Percentiles rank a stretch among this genome's conserved stretches.
Evolutionary conservation across 2,329 filamentous ascomycete species (phyloP).

Genomic region (Madurella fahalii): DNA sequence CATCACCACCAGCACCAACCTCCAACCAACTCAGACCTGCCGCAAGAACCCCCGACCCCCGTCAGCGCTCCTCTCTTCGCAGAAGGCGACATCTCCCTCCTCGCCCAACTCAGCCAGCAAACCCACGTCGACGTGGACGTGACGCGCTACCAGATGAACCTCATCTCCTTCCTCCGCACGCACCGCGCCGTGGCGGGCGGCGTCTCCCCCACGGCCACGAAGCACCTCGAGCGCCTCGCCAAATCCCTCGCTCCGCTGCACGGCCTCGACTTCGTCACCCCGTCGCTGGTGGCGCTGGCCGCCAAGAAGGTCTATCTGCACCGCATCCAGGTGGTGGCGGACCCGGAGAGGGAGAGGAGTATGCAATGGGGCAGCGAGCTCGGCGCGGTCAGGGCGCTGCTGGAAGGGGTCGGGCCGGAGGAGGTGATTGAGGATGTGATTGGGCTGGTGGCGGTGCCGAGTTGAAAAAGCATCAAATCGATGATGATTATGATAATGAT

Average conservation of each 20-base stretch:
- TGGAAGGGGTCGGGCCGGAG: slow-evolving; percentile 60
- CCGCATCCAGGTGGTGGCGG: slow-evolving; percentile 63
- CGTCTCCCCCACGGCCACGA: slow-evolving; percentile 72
- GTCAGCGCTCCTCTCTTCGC: slow-evolving; percentile 22
- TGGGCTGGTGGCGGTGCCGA: slow-evolving; percentile 51
- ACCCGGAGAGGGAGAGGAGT: slow-evolving; percentile 71
- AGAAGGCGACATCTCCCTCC: slow-evolving; percentile 50
- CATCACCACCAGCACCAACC: not conserved
- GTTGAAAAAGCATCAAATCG: slow-evolving; percentile 29
- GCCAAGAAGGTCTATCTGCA: slow-evolving; percentile 85
- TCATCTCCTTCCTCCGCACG: slow-evolving; percentile 80
- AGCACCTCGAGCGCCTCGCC: slow-evolving; percentile 67
- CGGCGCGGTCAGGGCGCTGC: slow-evolving; percentile 60
- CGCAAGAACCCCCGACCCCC: not conserved
- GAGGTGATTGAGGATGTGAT: slow-evolving; percentile 64
- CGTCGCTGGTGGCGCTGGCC: slow-evolving; percentile 77
- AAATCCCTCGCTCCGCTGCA: slow-evolving; percentile 78
- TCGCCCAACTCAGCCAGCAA: slow-evolving; percentile 55
- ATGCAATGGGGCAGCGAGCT: slow-evolving; percentile 88
- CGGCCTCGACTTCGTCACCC: slow-evolving; percentile 73
- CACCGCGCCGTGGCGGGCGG: slow-evolving; percentile 80
- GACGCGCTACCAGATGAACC: slow-evolving; percentile 78
- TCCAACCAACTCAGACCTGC: not conserved
- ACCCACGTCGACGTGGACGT: slow-evolving; percentile 72
- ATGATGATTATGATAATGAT: not conserved